Conservation (phyloP, 2,329 filamentous ascomycete species). For the Alternaria brassicicola region DNA sequence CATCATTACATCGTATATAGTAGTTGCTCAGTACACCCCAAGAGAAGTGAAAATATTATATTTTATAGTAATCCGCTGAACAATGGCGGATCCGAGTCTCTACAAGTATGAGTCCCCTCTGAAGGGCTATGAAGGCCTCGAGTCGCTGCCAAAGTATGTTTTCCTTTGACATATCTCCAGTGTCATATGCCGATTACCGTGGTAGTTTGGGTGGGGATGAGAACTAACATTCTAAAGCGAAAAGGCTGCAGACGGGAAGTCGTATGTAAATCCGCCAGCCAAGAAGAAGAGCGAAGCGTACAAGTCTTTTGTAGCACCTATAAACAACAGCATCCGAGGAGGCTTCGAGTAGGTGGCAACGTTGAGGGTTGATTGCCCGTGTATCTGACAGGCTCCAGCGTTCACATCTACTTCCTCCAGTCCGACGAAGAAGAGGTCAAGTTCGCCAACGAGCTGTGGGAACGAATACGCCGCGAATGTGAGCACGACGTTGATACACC, state of each 20-base stretch:
- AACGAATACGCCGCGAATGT: conserved; percentile 82
- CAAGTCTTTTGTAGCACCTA: conserved; percentile 68
- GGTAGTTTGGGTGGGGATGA: not conserved
- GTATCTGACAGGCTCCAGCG: conserved; percentile 26
- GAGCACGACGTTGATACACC: conserved; percentile 33
- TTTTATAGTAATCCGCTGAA: not conserved
- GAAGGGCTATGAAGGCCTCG: conserved; percentile 62
- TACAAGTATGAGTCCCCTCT: conserved; percentile 64
- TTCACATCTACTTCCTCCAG: conserved; percentile 83
- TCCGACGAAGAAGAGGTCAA: conserved; percentile 65
- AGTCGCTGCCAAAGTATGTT: conserved; percentile 58
- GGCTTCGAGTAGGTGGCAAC: conserved; percentile 69
- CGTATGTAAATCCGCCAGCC: conserved; percentile 69
- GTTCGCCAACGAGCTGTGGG: conserved; percentile 75
- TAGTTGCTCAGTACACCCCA: not conserved
- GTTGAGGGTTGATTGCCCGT: not conserved
- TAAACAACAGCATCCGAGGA: conserved; percentile 69
- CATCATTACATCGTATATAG: not conserved
- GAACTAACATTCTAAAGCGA: conserved; percentile 53
- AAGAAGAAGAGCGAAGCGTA: conserved; percentile 71
- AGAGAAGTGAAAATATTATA: not conserved
- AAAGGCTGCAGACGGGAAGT: conserved; percentile 75
- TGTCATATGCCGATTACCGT: not conserved
- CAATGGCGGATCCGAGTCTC: conserved; percentile 51
- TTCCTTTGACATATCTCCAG: not conserved